phyloP scores from a whole-genome alignment of 108 stramenopile species.

The Mayamaea pseudoterrestris region DNA sequence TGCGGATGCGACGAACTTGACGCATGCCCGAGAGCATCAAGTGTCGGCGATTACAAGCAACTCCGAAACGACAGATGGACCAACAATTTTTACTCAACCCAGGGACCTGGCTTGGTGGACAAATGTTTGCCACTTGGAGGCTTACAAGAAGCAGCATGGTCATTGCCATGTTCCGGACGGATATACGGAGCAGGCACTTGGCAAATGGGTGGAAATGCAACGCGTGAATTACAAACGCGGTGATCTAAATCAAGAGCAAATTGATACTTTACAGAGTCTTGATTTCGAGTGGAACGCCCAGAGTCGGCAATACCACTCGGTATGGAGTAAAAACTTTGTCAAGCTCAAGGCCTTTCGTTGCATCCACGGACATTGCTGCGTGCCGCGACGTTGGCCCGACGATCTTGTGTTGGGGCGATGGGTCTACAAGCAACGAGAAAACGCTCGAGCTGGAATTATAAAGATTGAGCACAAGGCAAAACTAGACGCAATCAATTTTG shows the following conservation, averaged over 20 bases:
- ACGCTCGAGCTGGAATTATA: too few relatives aligned
- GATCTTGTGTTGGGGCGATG: slow-evolving; percentile 5
- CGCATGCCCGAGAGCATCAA: too few relatives aligned
- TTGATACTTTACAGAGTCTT: background rate
- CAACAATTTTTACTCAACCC: too few relatives aligned
- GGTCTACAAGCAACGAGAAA: slow-evolving; percentile 12
- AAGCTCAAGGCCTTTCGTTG: background rate
- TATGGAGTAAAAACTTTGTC: slow-evolving; percentile 8
- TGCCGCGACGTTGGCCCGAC: slow-evolving; percentile 6
- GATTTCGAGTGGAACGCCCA: background rate
- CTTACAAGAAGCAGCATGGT: slow-evolving; percentile 7
- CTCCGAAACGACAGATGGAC: too few relatives aligned
- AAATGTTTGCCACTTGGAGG: slow-evolving; percentile 2
- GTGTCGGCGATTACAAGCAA: too few relatives aligned
- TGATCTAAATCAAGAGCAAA: slow-evolving; percentile 12
- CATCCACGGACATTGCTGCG: slow-evolving; percentile 6
- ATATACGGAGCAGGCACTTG: slow-evolving; percentile 5
- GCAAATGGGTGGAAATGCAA: slow-evolving; percentile 10
- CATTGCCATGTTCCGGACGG: slow-evolving; percentile 8
- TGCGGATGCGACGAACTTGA: too few relatives aligned
- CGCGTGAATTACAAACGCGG: background rate
- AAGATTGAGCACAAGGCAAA: too few relatives aligned
- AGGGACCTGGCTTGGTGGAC: too few relatives aligned
- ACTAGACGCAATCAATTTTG: too few relatives aligned
- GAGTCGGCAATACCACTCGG: background rate